Base-by-base conservation (phyloP, 805 yeast species). In the Candida verbasci region DNA sequence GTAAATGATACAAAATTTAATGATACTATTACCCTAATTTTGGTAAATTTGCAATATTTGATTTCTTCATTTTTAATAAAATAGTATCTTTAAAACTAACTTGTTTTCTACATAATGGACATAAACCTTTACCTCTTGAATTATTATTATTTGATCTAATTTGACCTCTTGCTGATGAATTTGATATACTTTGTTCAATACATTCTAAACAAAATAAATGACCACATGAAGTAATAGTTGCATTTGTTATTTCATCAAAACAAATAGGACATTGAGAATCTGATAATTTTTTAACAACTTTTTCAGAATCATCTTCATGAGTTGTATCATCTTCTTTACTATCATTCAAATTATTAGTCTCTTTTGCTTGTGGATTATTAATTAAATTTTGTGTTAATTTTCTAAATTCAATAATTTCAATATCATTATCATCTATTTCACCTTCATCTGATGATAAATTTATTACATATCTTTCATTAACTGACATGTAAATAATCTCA, bases 261-360 rank as follows among this genome's bases (percentile, higher is more conserved):
- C 73, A 67, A 22, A 67, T 61, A 17, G 73, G 73, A 41, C 73
- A 67, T 42, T 65, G 62, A 15, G 61, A 49, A 31, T 64, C 65
- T 16, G 54, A 49, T 20, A 67, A 48, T 31, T 53, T 56, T 47
- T 65, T 65, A 10, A 53, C 48, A 4, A 44, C 37, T 25, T 46
- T 43, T 11, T 38, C 34, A n/a, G 49, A 50, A 8, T 55, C 48
- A 6, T 15, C 9, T 21, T 23, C 18, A 11, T 12, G 6, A 17
- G 8, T 29, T 6, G 21, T 24, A 20, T 6, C 16, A 24, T 26
- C 20, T 9, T 4, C 6, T 5, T 5, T 28, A 24, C 18, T 21
- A 4, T 7, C 4, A 25, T 14, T 17, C 5, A 9, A 7, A 52
- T 46, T 26, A n/a, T n/a, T n/a, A n/a, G n/a, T n/a, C 44, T 56